Conservation (phyloP, 805 yeast genomes). For the Starmera quercuum region DNA sequence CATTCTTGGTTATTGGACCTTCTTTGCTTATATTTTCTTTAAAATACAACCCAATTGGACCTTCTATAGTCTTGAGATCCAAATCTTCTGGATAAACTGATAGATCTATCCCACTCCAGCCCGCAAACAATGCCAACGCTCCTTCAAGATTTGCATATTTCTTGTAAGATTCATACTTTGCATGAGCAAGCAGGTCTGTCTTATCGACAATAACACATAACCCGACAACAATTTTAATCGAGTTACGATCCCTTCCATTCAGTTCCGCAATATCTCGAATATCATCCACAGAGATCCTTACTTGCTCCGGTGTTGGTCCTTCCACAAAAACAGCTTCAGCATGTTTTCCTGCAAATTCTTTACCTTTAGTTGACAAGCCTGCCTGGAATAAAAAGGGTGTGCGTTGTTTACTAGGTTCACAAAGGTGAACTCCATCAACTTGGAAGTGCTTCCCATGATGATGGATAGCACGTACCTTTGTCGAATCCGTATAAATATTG, state of each 20-base stretch:
- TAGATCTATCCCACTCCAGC: slow-evolving; percentile 37
- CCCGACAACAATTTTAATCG: slow-evolving; percentile 30
- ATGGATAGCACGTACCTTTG: slow-evolving; percentile 27
- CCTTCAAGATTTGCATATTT: slow-evolving; percentile 32
- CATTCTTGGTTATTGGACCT: slow-evolving; percentile 24
- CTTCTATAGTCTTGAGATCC: slow-evolving; percentile 2
- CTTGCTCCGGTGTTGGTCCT: slow-evolving; percentile 23
- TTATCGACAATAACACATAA: slow-evolving; percentile 29
- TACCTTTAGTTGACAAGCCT: slow-evolving; percentile 32
- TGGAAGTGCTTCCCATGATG: slow-evolving; percentile 31
- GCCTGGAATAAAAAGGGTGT: slow-evolving; percentile 38
- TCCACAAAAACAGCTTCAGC: slow-evolving; percentile 35
- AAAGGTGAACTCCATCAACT: slow-evolving; percentile 29
- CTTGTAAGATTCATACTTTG: slow-evolving; percentile 24
- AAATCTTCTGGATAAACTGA: slow-evolving; percentile 24
- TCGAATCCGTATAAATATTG: slow-evolving; percentile 26
- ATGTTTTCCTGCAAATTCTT: slow-evolving; percentile 33
- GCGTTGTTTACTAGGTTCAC: slow-evolving; percentile 31
- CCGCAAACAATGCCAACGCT: slow-evolving; percentile 35
- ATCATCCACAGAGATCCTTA: slow-evolving; percentile 23
- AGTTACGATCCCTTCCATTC: slow-evolving; percentile 27
- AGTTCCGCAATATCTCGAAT: slow-evolving; percentile 24
- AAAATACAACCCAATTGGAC: slow-evolving; percentile 5
- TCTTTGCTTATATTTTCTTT: slow-evolving; percentile 21
- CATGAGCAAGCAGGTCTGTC: slow-evolving; percentile 32